Percentiles rank a stretch among this genome's conserved stretches.
These are phyloP conservation scores for Botrytis medusae DNA, from an alignment of 2,329 filamentous ascomycete species.

Conservation along the genomic window DNA sequence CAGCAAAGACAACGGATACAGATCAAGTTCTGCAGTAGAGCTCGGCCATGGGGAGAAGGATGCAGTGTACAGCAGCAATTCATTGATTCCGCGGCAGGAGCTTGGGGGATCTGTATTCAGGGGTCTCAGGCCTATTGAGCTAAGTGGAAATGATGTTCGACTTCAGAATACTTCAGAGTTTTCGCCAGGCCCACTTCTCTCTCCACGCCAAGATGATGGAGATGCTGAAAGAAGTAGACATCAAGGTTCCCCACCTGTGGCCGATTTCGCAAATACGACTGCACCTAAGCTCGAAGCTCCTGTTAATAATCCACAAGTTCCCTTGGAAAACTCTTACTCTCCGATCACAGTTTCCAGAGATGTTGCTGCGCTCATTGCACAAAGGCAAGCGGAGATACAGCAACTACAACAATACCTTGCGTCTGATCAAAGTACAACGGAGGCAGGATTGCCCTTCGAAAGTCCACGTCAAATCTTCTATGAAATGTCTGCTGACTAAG, in stretches of 20 bases:
- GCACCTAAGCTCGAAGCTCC: neutral
- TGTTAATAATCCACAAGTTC: neutral
- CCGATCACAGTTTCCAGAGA: neutral
- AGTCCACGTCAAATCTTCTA: neutral
- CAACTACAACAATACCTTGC: conserved; percentile 6
- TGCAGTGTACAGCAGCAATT: neutral
- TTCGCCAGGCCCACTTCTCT: neutral
- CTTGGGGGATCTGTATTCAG: neutral
- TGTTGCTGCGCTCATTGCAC: neutral
- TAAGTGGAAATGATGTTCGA: neutral
- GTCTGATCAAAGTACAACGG: neutral
- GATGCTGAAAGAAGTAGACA: neutral
- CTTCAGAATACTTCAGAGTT: neutral
- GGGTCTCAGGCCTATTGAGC: neutral
- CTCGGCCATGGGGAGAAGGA: neutral
- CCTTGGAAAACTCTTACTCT: neutral
- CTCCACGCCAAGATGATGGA: neutral
- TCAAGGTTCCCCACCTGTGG: neutral
- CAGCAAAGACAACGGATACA: neutral
- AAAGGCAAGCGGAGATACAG: conserved; percentile 8
- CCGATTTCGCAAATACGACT: neutral
- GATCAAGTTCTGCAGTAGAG: neutral
- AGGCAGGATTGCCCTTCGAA: neutral
- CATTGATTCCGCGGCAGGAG: neutral
- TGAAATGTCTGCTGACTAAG: conserved; percentile 7